Evolutionary conservation across 2,329 filamentous ascomycete genomes (phyloP), one percentile per base, ranked within the genome.

Genomic region (Penicillium palitans): DNA sequence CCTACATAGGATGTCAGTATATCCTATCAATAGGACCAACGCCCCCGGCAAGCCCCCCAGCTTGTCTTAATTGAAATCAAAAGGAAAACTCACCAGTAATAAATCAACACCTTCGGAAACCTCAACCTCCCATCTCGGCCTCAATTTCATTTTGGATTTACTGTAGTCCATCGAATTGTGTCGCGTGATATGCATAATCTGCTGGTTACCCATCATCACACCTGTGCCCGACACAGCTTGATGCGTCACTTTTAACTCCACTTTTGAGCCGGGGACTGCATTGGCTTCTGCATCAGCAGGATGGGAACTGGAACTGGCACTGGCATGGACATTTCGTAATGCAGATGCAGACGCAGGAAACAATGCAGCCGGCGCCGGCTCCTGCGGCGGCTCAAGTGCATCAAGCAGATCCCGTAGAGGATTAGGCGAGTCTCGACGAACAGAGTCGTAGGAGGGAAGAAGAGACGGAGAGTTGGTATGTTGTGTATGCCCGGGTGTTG

Each of bases 51-150:
- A 21, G 19, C 19, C 19, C 19, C 19, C 19, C 19, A 21, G 19
- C 19, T 21, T 21, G 19, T 21, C 19, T 2, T 21, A 21, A 21
- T 21, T 21, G 19, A 21, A 21, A 21, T 21, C 19, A 21, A 21
- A 35, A 2, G 5, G 29, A 25, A 4, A 27, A 65, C 65, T 61
- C 45, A 67, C 65, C 55, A 68, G 33, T 24, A 68, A 54, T 39
- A 68, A 56, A 62, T 68, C 66, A 39, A 68, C 66, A 1, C 66
- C 64, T 45, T 66, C 64, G 0, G 61, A 60, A 59, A 68, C 49
- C 45, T 65, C 61, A 24, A 64, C 64, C 48, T 67, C 63, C 66
- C 66, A 68, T 50, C 52, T 58, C 27, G 57, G 42, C 60, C 61
- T 59, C 40, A 58, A 39, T 12, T 45, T 62, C 7, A 49, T 41